Base-by-base conservation (phyloP, 108 stramenopile genomes). In the Cyclotella atomus region DNA sequence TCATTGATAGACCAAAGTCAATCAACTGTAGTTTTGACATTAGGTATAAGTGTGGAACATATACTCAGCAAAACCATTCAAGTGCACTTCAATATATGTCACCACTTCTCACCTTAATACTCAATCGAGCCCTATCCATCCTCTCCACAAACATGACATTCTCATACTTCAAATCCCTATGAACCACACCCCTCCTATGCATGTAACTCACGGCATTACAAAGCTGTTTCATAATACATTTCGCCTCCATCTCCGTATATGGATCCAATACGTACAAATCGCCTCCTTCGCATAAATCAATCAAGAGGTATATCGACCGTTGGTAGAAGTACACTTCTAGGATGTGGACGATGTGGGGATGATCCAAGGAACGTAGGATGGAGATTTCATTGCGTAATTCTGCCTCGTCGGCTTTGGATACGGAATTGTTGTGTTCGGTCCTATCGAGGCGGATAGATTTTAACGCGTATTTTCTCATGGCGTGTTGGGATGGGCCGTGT, bases 1-100 rank as follows among this genome's bases (percentile, higher is more conserved):
- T 84, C 73, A 87, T 91, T 41, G 83, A 82, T 32, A 93, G 68
- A n/a, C 95, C 91, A 81, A 97, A 98, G 76, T 98, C 97, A 68
- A 65, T 65, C 8, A 65, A 1, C 64, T 65, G 29, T 28, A 65
- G 32, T 7, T 16, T 41, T 15, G 35, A 1, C 64, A 35, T 15
- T 14, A 65, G 32, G 27, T n/a, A 20, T 16, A 57, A 14, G 14
- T 30, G 16, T 23, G 9, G 23, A 52, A 23, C 1, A 1, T 23
- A 23, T 1, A 52, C 2, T n/a, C 24, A 21, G 23, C 52, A 23
- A 0, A n/a, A n/a, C n/a, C n/a, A n/a, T n/a, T n/a, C n/a, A n/a
- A n/a, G n/a, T n/a, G n/a, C n/a, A n/a, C n/a, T n/a, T n/a, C n/a
- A n/a, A n/a, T n/a, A n/a, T n/a, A n/a, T n/a, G n/a, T n/a, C n/a